Evolutionary conservation across 2,329 filamentous ascomycete genomes (phyloP), one percentile per base, ranked within the genome.

Genomic region (Septoria linicola): DNA sequence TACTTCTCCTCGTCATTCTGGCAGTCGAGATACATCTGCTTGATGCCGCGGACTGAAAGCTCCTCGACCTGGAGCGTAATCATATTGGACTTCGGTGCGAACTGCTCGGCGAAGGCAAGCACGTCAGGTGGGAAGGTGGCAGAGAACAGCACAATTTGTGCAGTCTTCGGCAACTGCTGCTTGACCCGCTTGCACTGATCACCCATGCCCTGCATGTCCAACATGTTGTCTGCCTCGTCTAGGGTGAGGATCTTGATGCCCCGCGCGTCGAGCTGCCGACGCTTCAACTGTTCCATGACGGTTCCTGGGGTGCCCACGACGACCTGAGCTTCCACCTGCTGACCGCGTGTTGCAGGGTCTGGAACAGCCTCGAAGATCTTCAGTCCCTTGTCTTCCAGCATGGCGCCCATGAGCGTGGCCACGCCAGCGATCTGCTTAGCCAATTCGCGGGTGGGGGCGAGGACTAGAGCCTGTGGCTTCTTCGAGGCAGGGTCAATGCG

Each of bases 191-290:
- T 81, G 71, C 92, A 97, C 73, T 99, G 93, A 53, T 97, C 93
- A 45, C 93, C 93, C 49, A 99, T 78, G 44, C 93, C 92, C 72
- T 96, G 89, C 72, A 92, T 87, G 67, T 97, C 93, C 54, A 99
- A 76, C 93, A 99, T 99, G 74, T 96, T 97, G 74, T 99, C 93
- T 51, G 93, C 93, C 75, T 99, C 93, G 66, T 99, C 93, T 46
- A 99, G 80, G 49, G 96, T 92, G 55, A 99, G 80, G 7, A 95
- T 81, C 70, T 84, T 88, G 61, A 99, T 77, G 51, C 83, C 73
- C 14, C 79, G 81, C 0, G 83, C 72, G 61, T 95, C 82, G 58
- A 99, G 80, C 65, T 88, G 80, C 59, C 83, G 80, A 63, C 85
- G 83, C 65, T 85, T 85, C 64, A 96, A 85, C 63, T 93, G 78